Conservation (phyloP, 2,329 filamentous ascomycete species). For the Rhexocercosporidium sp. region DNA sequence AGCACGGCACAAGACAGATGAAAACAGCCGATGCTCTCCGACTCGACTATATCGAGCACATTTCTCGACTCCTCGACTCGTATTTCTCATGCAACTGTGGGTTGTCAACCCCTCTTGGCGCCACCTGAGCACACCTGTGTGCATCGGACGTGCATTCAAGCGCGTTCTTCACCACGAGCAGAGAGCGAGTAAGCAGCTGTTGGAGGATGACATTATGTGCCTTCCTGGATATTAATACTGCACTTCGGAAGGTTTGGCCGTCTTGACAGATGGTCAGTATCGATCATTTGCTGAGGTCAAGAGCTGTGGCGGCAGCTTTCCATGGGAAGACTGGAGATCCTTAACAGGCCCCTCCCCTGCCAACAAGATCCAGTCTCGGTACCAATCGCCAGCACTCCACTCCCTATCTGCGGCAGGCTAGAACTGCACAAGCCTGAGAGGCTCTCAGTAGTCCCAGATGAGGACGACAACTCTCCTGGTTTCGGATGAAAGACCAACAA, state of each 20-base stretch:
- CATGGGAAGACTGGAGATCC: constrained; percentile 19
- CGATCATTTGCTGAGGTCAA: constrained; percentile 12
- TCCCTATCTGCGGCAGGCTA: constrained; percentile 5
- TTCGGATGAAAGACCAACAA: constrained; percentile 13
- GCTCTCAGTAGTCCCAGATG: constrained; percentile 2
- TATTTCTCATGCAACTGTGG: constrained; percentile 2
- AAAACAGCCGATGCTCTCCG: constrained; percentile 21
- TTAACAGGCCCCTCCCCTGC: constrained; percentile 8
- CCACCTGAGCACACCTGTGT: background rate
- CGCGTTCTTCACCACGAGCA: constrained; percentile 1
- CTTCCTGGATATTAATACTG: constrained; percentile 9
- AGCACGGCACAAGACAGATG: constrained; percentile 24
- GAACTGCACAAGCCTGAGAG: constrained; percentile 1
- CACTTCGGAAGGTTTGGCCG: constrained; percentile 11
- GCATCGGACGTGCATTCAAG: constrained; percentile 14
- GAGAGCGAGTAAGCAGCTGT: background rate
- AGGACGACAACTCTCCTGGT: constrained; percentile 12
- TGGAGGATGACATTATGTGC: background rate
- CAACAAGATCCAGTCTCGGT: constrained; percentile 4
- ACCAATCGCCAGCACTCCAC: constrained; percentile 10
- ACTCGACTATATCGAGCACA: background rate
- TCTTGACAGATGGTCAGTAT: constrained; percentile 10
- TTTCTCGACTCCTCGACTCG: background rate
- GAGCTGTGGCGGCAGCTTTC: background rate
- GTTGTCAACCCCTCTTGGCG: background rate